These are phyloP conservation scores for Ceratocystis huliohia DNA, from an alignment of 2,329 filamentous ascomycete species.

Conservation along the genomic window DNA sequence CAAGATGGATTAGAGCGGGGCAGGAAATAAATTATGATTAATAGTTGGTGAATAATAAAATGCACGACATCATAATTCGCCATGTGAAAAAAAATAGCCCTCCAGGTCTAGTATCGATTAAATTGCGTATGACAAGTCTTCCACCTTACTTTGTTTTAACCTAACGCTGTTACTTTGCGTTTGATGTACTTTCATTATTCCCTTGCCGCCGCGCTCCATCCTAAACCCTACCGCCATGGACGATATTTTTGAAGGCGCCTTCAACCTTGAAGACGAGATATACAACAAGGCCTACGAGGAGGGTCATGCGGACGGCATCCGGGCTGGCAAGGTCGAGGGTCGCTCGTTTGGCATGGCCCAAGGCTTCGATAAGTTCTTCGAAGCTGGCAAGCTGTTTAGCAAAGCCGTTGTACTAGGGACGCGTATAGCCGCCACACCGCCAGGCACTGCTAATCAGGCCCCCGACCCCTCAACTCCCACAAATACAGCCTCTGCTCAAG, in stretches of 20 bases:
- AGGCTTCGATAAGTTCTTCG: slow-evolving; percentile 82
- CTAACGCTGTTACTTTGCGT: background rate
- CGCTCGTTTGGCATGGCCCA: slow-evolving; percentile 82
- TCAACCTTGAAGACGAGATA: slow-evolving; percentile 54
- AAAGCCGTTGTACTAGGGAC: slow-evolving; percentile 75
- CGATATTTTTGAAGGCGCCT: slow-evolving; percentile 45
- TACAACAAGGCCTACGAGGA: slow-evolving; percentile 71
- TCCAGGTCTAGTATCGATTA: background rate
- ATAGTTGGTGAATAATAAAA: background rate
- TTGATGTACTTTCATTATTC: background rate
- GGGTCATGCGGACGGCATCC: slow-evolving; percentile 61
- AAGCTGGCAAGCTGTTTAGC: slow-evolving; percentile 66
- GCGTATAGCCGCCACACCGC: slow-evolving; percentile 35
- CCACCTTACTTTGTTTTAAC: no score
- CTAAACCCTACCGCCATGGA: slow-evolving; percentile 22
- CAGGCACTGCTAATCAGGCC: background rate
- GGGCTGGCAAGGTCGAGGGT: slow-evolving; percentile 73
- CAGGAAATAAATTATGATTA: no score
- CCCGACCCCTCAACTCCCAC: background rate
- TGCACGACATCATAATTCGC: background rate
- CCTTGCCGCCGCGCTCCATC: background rate
- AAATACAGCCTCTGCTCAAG: background rate
- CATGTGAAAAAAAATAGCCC: background rate
- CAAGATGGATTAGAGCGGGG: slow-evolving; percentile 18
- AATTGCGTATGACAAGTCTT: no score